Conservation (phyloP, 2,329 filamentous ascomycete genomes). For the Colletotrichum chrysophilum region DNA sequence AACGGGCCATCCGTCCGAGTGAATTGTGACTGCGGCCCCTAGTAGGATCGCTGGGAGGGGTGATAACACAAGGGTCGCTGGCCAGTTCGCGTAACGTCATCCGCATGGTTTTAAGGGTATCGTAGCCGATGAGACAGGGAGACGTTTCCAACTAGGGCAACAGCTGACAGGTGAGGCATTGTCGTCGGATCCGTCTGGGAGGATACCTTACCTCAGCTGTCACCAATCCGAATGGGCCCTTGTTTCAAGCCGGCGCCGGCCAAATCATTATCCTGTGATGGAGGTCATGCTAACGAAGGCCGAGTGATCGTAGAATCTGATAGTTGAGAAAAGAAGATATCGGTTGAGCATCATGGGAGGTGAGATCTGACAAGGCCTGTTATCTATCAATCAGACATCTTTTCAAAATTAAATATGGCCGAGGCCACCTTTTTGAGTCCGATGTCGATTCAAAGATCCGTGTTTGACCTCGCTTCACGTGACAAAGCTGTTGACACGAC, state of each 20-base stretch:
- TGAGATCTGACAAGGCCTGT: neutral
- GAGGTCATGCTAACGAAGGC: neutral
- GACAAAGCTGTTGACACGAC: neutral
- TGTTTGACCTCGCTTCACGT: neutral
- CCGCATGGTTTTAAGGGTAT: neutral
- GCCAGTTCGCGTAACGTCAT: neutral
- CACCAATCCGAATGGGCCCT: neutral
- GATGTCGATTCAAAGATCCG: neutral
- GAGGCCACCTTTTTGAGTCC: neutral
- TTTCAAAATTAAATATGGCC: neutral
- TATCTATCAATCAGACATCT: neutral
- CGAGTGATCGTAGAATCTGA: neutral
- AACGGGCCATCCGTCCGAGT: neutral
- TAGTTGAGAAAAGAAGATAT: neutral
- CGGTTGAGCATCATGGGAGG: neutral
- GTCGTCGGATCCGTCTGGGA: neutral
- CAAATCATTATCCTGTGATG: neutral
- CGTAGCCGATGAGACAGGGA: neutral
- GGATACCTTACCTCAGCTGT: neutral
- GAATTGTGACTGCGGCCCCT: neutral
- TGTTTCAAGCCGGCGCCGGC: neutral
- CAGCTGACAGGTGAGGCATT: neutral
- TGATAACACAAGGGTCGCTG: neutral
- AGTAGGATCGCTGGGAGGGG: neutral
- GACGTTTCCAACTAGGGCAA: neutral